Conservation (phyloP, 306 rosid genomes). For the Casuarina glauca region DNA sequence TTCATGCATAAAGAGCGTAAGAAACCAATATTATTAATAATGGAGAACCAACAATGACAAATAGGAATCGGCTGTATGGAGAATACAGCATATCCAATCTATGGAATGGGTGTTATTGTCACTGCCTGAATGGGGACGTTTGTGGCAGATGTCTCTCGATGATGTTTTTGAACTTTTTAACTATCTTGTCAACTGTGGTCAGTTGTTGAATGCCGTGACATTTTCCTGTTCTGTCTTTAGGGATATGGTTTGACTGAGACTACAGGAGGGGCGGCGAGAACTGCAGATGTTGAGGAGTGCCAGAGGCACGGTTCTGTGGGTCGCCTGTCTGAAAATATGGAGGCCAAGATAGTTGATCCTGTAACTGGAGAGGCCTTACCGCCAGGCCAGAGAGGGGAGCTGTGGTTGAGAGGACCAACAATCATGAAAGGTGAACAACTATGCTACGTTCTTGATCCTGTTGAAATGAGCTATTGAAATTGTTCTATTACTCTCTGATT, state of each 20-base stretch:
- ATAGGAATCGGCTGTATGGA: too few species aligned
- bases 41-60: too few species aligned
- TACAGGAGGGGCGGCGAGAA: slow-evolving; percentile 56
- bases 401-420: slow-evolving; percentile 84
- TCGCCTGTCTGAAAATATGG: slow-evolving; percentile 63
- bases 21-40: too few species aligned
- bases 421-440: slow-evolving; percentile 62
- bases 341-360: slow-evolving; percentile 86
- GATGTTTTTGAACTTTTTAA: too few species aligned
- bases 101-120: too few species aligned
- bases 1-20: too few species aligned
- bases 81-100: too few species aligned
- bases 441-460: not conserved
- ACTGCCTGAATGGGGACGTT: too few species aligned
- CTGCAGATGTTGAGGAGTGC: slow-evolving; percentile 58
- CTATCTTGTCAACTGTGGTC: too few species aligned
- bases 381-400: slow-evolving; percentile 75
- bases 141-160: too few species aligned
- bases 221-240: slow-evolving; percentile 32
- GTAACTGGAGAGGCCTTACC: slow-evolving; percentile 59
- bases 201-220: too few species aligned
- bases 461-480: not conserved
- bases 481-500: too few species aligned
- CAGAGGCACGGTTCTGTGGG: slow-evolving; percentile 67
- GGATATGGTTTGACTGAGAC: slow-evolving; percentile 93